A percentile compares a stretch with the other conserved stretches of the same genome.
Evolutionary conservation across 192 early-diverging fungal species (phyloP).

Genomic region (Lobosporangium transversale): DNA sequence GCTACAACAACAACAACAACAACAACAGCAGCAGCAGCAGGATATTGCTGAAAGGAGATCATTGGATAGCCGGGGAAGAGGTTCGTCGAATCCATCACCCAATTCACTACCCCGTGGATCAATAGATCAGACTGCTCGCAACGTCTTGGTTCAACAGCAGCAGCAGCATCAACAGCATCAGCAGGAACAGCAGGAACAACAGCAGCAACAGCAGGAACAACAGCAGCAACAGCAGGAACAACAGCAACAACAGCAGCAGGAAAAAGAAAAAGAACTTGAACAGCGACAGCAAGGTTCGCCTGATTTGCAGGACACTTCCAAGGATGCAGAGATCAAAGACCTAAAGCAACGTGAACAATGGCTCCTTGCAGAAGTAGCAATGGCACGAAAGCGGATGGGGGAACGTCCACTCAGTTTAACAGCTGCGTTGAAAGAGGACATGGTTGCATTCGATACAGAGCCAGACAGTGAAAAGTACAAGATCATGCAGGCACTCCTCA

Average conservation of each 20-base stretch:
- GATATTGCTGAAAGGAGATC: conserved; percentile 20
- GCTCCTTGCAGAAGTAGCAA: conserved; percentile 40
- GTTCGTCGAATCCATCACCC: conserved; percentile 11
- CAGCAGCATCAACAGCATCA: conserved; percentile 1
- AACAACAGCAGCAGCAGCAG: conserved; percentile 22
- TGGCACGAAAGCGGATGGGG: conserved; percentile 35
- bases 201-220: conserved; percentile 18
- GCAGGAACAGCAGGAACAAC: conserved; percentile 10
- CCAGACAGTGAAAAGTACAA: conserved; percentile 53
- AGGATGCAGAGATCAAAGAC: conserved; percentile 42
- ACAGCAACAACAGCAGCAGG: conserved; percentile 4
- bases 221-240: conserved; percentile 13
- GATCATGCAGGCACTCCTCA: conserved; percentile 57
- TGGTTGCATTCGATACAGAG: conserved; percentile 55
- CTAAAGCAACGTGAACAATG: conserved; percentile 47
- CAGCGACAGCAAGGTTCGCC: conserved; percentile 13
- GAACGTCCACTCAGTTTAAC: conserved; percentile 17
- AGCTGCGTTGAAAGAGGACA: conserved; percentile 27
- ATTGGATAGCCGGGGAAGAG: conserved; percentile 19
- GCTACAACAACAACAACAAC: conserved; percentile 13
- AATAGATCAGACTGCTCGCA: conserved; percentile 10
- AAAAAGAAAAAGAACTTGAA: conserved; percentile 5
- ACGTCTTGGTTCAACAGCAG: background rate
- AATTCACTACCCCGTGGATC: conserved; percentile 7
- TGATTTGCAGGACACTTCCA: conserved; percentile 3